Evolutionary conservation across 768 basidiomycete genomes (phyloP).

Genomic region (Nidularia pulvinata): DNA sequence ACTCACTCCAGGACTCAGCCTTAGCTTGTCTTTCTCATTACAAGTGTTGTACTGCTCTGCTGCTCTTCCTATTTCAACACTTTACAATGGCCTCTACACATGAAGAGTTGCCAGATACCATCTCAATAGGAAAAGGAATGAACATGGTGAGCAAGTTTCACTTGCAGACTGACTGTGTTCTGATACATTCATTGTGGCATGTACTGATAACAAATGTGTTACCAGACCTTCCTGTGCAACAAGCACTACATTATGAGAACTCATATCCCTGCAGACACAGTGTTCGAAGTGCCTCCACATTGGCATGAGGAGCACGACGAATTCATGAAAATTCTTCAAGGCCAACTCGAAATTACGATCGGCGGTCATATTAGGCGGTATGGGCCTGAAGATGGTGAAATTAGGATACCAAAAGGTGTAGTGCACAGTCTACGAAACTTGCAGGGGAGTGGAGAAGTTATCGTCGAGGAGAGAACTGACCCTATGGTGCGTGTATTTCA

Average conservation of each 20-base stretch:
- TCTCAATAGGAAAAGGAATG: neutral
- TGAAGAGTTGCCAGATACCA: neutral
- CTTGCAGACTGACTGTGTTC: neutral
- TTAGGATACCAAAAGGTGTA: conserved; percentile 20
- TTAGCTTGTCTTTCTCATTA: too few relatives aligned
- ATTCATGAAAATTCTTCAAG: conserved; percentile 22
- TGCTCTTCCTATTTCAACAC: too few relatives aligned
- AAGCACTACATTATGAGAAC: conserved; percentile 20
- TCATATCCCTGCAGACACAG: conserved; percentile 15
- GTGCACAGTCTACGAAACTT: conserved; percentile 20
- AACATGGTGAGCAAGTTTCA: neutral
- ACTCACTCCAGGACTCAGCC: too few relatives aligned
- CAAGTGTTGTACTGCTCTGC: too few relatives aligned
- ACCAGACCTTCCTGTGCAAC: conserved; percentile 26
- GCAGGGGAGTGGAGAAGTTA: conserved; percentile 18
- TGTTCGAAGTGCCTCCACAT: conserved; percentile 23
- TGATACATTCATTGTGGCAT: neutral
- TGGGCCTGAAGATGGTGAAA: conserved; percentile 25
- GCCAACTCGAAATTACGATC: conserved; percentile 22
- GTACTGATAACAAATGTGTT: too few relatives aligned
- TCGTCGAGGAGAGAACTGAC: conserved; percentile 25
- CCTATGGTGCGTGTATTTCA: conserved; percentile 18
- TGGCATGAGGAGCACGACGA: conserved; percentile 34
- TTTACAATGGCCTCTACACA: too few relatives aligned
- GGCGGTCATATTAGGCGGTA: conserved; percentile 15